Evolutionary conservation across 768 basidiomycete species (phyloP).

Genomic region (Boletus rubescentipes): DNA sequence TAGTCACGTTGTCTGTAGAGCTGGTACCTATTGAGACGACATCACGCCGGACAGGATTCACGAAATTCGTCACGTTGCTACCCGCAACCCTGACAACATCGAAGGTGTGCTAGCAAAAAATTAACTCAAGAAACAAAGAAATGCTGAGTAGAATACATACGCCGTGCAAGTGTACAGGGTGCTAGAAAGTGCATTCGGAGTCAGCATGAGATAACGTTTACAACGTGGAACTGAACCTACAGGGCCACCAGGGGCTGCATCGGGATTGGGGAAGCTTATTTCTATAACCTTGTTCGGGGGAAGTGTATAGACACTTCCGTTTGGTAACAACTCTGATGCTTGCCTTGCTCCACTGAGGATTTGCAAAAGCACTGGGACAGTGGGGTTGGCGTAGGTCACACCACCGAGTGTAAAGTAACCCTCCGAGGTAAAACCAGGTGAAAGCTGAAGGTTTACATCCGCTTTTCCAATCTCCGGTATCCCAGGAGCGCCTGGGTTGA

Average conservation of each 20-base stretch:
- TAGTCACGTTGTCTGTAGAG: constrained; percentile 45
- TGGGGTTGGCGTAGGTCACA: constrained; percentile 28
- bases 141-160: constrained; percentile 20
- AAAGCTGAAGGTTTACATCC: background rate
- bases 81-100: constrained; percentile 34
- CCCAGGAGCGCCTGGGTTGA: background rate
- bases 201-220: background rate
- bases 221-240: constrained; percentile 27
- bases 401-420: background rate
- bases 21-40: constrained; percentile 23
- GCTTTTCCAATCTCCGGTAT: constrained; percentile 4
- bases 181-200: constrained; percentile 12
- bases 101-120: constrained; percentile 32
- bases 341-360: constrained; percentile 45
- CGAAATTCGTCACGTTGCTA: constrained; percentile 29
- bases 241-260: constrained; percentile 25
- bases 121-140: background rate
- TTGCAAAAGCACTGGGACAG: constrained; percentile 34
- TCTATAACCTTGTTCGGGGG: constrained; percentile 46
- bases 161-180: constrained; percentile 42
- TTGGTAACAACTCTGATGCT: constrained; percentile 40
- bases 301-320: too few species aligned
- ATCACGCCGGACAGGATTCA: constrained; percentile 37
- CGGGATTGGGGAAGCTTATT: constrained; percentile 41
- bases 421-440: background rate